Base-by-base conservation (phyloP, 1,284 basidiomycete species). In the Microbotryomycetes sp. region DNA sequence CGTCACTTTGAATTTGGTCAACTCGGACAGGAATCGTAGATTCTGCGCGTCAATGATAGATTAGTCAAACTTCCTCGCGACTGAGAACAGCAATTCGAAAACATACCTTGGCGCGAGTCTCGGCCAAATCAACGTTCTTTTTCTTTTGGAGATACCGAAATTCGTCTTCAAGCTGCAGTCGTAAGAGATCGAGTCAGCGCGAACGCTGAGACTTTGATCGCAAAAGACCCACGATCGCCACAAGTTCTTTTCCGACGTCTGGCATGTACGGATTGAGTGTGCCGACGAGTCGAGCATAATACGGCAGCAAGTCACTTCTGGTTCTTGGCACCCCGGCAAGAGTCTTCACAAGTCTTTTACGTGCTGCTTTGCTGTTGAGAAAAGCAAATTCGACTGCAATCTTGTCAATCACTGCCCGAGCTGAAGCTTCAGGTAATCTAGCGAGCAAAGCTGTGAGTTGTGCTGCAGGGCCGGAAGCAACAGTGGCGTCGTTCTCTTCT, bases 131-230 rank as follows among this genome's bases (percentile, higher is more conserved):
- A 1, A 91, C 85, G 57, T 90, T 92, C 77, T 88, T 89, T 80
- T 97, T 97, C 59, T 87, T 81, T 72, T 97, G 94, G n/a, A 98
- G 78, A 74, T 96, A 97, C 19, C 91, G 84, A 74, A 98, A 92
- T 74, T 98, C 93, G 68, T 97, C 92, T 70, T 97, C 92, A 54
- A 99, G 82, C 92, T 96, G 71, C 15, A 3, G 6, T 6, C 12
- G 2, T 23, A 3, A 22, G 28, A 19, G 2, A 7, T 12, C 29
- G 30, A 22, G 23, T 2, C 6, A 19, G 0, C 19, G 36, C 36
- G 22, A 30, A 22, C 51, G 19, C 30, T 42, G 36, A 42, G 36
- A 42, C 19, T 42, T n/a, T n/a, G n/a, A n/a, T n/a, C n/a, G n/a
- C n/a, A n/a, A n/a, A n/a, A 48, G 26, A 68, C 88, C 73, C 70